Percentiles rank a stretch among this genome's conserved stretches.
These are phyloP conservation scores for Nicotiana sylvestris DNA, from an alignment of 257 asterid genomes.

Conservation along the genomic window DNA sequence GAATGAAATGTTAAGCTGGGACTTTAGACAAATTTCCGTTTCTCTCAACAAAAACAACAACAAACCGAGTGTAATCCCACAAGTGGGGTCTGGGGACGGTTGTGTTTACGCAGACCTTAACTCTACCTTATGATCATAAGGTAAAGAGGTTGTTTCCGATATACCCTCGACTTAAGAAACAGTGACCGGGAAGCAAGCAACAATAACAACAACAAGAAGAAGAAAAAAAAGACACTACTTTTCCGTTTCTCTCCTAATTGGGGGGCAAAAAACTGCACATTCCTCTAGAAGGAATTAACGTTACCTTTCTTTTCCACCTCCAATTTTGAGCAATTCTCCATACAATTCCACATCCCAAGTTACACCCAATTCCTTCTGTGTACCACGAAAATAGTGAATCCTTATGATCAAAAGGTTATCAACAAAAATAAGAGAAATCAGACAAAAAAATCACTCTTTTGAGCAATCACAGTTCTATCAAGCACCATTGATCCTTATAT, in stretches of 20 bases:
- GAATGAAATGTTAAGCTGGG: neutral
- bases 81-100: no score
- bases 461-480: neutral
- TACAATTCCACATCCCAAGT: slow-evolving; percentile 94
- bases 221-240: no score
- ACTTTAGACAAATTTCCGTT: neutral
- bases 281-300: neutral
- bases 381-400: neutral
- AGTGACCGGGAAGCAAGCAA: no score
- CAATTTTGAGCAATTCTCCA: slow-evolving; percentile 91
- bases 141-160: no score
- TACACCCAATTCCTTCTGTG: slow-evolving; percentile 84
- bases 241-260: neutral
- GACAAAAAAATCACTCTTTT: neutral
- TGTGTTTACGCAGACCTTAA: no score
- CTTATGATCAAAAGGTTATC: neutral
- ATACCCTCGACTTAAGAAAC: no score
- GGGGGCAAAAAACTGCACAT: neutral
- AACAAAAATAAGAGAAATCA: neutral
- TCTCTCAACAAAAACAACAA: no score
- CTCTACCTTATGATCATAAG: no score
- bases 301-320: slow-evolving; percentile 98
- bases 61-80: no score
- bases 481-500: neutral
- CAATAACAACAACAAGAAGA: no score